phyloP scores from a whole-genome alignment of 2,329 filamentous ascomycete genomes.

The Penicillium sp. region DNA sequence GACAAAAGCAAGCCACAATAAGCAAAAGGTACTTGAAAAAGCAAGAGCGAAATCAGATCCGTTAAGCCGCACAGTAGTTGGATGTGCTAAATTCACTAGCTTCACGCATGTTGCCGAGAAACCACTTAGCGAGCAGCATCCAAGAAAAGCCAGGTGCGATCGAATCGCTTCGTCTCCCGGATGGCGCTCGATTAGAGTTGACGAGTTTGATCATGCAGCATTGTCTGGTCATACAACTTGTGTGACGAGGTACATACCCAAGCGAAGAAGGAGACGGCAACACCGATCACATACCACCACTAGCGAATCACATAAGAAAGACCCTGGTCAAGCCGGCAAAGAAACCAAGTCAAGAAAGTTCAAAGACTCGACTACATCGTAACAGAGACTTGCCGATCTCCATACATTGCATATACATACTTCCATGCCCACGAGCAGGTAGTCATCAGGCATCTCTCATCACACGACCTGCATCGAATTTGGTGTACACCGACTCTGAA shows the following conservation, averaged over 20 bases:
- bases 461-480: slow-evolving; percentile 14
- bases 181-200: slow-evolving; percentile 9
- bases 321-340: not conserved
- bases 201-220: not conserved
- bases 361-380: not conserved
- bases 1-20: slow-evolving; percentile 4
- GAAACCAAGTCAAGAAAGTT: not conserved
- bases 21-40: not conserved
- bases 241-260: slow-evolving; percentile 1
- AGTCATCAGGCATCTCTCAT: slow-evolving; percentile 14
- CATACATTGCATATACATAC: slow-evolving; percentile 3
- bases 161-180: slow-evolving; percentile 9
- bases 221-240: slow-evolving; percentile 1
- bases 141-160: slow-evolving; percentile 9
- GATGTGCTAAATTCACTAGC: slow-evolving; percentile 7
- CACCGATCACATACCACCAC: not conserved
- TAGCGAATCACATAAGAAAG: not conserved
- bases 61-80: slow-evolving; percentile 4
- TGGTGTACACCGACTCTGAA: slow-evolving; percentile 12
- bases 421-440: slow-evolving; percentile 6
- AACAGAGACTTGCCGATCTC: slow-evolving; percentile 2
- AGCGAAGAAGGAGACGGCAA: not conserved
- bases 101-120: slow-evolving; percentile 5
- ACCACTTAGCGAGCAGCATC: slow-evolving; percentile 7
- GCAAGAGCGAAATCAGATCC: not conserved